Percentiles rank a stretch among this genome's conserved stretches.
Evolutionary conservation across 2,329 filamentous ascomycete genomes (phyloP).

Genomic region (Thyridium curvatum): DNA sequence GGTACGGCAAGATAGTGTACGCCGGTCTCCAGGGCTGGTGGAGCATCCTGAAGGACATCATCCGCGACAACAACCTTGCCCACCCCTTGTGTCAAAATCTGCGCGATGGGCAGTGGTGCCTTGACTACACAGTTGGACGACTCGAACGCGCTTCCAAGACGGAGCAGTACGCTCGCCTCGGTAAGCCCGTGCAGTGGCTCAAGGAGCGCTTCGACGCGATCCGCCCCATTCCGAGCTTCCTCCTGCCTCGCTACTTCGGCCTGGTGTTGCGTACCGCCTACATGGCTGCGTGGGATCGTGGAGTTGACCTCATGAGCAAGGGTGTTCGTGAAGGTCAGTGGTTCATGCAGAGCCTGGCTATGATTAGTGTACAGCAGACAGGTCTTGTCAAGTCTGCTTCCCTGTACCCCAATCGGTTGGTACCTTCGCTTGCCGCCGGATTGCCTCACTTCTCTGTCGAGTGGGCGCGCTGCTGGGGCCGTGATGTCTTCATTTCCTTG

Average conservation of each 20-base stretch:
- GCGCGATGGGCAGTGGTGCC: conserved; percentile 82
- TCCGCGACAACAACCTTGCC: conserved; percentile 82
- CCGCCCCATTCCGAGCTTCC: conserved; percentile 76
- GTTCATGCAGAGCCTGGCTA: conserved; percentile 80
- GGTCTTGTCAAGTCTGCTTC: conserved; percentile 87
- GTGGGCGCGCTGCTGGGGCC: conserved; percentile 96
- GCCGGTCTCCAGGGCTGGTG: conserved; percentile 98
- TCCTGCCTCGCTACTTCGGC: conserved; percentile 89
- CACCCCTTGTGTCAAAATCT: conserved; percentile 93
- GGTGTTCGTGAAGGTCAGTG: conserved; percentile 76
- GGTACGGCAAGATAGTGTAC: conserved; percentile 80
- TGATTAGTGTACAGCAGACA: conserved; percentile 89
- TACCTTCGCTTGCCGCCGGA: conserved; percentile 85
- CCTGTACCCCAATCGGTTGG: conserved; percentile 76
- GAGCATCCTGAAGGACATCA: conserved; percentile 80
- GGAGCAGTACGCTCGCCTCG: conserved; percentile 55
- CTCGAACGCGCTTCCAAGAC: conserved; percentile 66
- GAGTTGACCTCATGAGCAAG: conserved; percentile 70
- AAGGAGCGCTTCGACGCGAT: conserved; percentile 81
- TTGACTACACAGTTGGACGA: conserved; percentile 80
- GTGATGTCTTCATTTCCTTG: conserved; percentile 94
- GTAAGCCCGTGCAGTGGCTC: conserved; percentile 69
- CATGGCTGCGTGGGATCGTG: conserved; percentile 71
- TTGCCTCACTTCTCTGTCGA: conserved; percentile 89
- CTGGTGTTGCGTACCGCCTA: conserved; percentile 85